Base-by-base conservation (phyloP, 2,329 filamentous ascomycete genomes). In the Penicillium psychrosexuale region DNA sequence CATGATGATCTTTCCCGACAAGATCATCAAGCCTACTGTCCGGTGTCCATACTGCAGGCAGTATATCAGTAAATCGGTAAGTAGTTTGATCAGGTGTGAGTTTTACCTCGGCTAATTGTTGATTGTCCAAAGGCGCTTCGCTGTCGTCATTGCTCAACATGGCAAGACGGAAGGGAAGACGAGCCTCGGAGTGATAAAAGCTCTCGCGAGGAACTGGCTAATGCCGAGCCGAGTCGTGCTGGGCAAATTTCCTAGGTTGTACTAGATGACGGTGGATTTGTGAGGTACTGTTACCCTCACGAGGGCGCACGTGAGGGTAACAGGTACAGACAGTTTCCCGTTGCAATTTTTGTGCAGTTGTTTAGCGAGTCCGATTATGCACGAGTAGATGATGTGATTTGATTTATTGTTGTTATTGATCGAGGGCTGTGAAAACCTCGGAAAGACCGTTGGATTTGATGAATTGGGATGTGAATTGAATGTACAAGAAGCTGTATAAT, bases 1-100 rank as follows among this genome's bases (percentile, higher is more conserved):
- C 67, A 83, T 85, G 62, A 78, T 77, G 58, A 66, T 84, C 11
- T 84, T 82, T 12, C 77, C 80, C 11, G 86, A 90, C 49, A 82
- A 84, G 13, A 86, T 90, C 59, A 87, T 90, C 69, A 90, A 89
- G 75, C 84, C 82, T 61, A 84, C 82, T 27, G 78, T 85, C 49
- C 87, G 84, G 71, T 91, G 87, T 74, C 81, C 77, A 65, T 90
- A 70, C 33, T 70, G 68, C 47, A 62, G 48, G 43, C 68, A 72
- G 45, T 70, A 74, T 24, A 84, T 88, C 54, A 86, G 81, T 63
- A 80, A 83, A 48, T 85, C 85, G 80, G 86, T 85, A 53, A 64
- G 76, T 15, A 30, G 13, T 8, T 2, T 19, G 7, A 37, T 9
- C 11, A 8, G 30, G 5, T 27, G 2, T 49, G 37, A 22, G 3